Base-by-base conservation (phyloP, 129 eudicot genomes). In the Lactuca sativa region DNA sequence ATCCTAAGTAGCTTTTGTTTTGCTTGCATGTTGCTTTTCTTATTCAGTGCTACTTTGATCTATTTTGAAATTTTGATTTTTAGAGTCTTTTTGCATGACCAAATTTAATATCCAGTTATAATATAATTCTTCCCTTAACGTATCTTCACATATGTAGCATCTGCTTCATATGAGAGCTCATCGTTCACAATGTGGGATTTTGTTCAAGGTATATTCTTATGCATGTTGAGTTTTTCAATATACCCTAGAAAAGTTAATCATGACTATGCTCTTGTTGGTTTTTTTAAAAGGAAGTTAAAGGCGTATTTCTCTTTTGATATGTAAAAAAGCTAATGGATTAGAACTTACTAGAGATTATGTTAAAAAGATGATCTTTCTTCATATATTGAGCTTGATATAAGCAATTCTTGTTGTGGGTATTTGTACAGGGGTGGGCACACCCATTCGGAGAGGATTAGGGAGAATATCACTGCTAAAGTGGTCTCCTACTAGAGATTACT, bases 401-500 rank as follows among this genome's bases (percentile, higher is more conserved):
- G 49, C 56, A 52, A 61, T 44, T 44, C 37, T 47, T 69, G 43
- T 71, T 16, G 25, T 41, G 76, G 16, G 47, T 58, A 33, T 3
- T 33, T 53, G 55, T 47, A 33, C 84, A 93, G 99, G n/a, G 34
- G 60, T 76, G 25, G 99, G 99, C 6, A 87, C 96, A 57, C 99
- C 97, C 51, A 85, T 95, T 80, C 93, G 96, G 41, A 86, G 99
- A 75, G 99, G 99, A 25, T 82, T 95, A 70, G 99, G 99, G 67
- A 89, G 92, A 80, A 87, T 87, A 78, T 95, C 99, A 36, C 73
- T 95, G 73, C 77, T 95, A 31, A 87, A 87, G 66, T 95, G 99
- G 99, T 95, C 99, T 63, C 97, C 99, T 16, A 75, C 91, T 5
- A 97, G 99, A 71, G 99, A 95, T 84, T 95, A 90, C 74, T 90